Conservation (phyloP, 2,329 filamentous ascomycete species). For the Penicillium capsulatum region DNA sequence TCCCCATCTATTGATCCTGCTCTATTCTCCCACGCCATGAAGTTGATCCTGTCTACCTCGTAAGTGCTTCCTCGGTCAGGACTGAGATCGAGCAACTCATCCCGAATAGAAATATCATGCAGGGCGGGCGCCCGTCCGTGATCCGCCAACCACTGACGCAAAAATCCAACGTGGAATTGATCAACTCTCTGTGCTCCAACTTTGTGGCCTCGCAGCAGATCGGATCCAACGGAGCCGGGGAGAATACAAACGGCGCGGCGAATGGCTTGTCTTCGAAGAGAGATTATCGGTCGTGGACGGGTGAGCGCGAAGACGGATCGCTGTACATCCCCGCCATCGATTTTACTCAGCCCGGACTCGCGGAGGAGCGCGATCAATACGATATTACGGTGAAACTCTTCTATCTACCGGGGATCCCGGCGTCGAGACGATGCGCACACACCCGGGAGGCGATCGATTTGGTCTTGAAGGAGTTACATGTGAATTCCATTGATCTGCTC, state of each 20-base stretch:
- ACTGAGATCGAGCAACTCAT: slow-evolving; percentile 1
- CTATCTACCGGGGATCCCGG: slow-evolving; percentile 70
- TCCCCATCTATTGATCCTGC: not conserved
- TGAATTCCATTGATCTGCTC: slow-evolving; percentile 74
- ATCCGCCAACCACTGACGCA: slow-evolving; percentile 72
- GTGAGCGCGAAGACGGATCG: slow-evolving; percentile 50
- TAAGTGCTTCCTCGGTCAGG: slow-evolving; percentile 45
- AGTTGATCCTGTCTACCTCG: slow-evolving; percentile 82
- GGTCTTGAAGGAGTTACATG: slow-evolving; percentile 73
- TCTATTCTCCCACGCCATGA: slow-evolving; percentile 61
- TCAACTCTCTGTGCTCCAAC: slow-evolving; percentile 80
- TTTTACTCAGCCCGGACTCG: slow-evolving; percentile 65
- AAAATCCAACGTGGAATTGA: slow-evolving; percentile 90
- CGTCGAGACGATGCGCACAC: slow-evolving; percentile 62
- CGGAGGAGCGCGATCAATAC: slow-evolving; percentile 79
- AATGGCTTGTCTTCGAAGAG: slow-evolving; percentile 9
- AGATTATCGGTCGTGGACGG: slow-evolving; percentile 62
- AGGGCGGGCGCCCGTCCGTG: slow-evolving; percentile 73
- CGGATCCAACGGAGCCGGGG: slow-evolving; percentile 17
- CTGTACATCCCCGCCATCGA: slow-evolving; percentile 77
- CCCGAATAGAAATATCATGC: slow-evolving; percentile 69
- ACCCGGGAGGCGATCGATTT: slow-evolving; percentile 73
- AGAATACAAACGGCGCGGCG: slow-evolving; percentile 13
- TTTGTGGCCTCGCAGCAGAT: slow-evolving; percentile 70
- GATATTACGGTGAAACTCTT: slow-evolving; percentile 96